Evolutionary conservation across 768 basidiomycete genomes (phyloP).

Genomic region (Termitomyces heimii): DNA sequence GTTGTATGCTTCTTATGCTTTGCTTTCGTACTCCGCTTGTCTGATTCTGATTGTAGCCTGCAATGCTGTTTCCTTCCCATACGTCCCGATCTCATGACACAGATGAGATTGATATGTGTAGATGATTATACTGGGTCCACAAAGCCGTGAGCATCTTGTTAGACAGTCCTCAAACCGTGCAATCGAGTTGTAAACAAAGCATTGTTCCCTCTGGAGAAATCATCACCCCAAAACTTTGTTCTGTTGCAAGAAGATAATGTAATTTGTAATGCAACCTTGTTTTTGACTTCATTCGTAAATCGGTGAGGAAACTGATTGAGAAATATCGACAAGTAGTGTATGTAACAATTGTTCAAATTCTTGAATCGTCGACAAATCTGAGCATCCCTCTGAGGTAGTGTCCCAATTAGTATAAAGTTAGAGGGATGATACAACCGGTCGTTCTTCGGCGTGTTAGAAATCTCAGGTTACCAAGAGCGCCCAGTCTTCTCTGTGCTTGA

Average conservation of each 20-base stretch:
- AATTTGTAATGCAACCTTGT: background rate
- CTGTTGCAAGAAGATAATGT: background rate
- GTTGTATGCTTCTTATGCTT: background rate
- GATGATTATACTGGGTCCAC: background rate
- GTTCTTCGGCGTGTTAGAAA: background rate
- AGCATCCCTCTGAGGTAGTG: background rate
- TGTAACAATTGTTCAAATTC: background rate
- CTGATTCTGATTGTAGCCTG: conserved; percentile 6
- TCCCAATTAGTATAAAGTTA: background rate
- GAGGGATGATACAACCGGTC: background rate
- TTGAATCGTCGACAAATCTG: background rate
- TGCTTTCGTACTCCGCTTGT: conserved; percentile 3
- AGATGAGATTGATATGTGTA: background rate
- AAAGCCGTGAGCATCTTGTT: background rate
- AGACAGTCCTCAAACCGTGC: background rate
- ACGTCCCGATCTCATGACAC: background rate
- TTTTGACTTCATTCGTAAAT: background rate
- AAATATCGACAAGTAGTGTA: background rate
- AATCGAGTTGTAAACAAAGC: too few species aligned
- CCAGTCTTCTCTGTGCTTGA: background rate
- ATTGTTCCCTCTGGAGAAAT: background rate
- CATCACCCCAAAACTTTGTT: background rate
- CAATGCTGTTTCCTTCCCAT: conserved; percentile 2
- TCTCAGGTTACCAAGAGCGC: background rate
- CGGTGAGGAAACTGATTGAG: background rate